A percentile compares a stretch with the other conserved stretches of the same genome.
phyloP scores from a whole-genome alignment of 371 early-diverging fungal species.

The Quaeritorhiza haematococci region DNA sequence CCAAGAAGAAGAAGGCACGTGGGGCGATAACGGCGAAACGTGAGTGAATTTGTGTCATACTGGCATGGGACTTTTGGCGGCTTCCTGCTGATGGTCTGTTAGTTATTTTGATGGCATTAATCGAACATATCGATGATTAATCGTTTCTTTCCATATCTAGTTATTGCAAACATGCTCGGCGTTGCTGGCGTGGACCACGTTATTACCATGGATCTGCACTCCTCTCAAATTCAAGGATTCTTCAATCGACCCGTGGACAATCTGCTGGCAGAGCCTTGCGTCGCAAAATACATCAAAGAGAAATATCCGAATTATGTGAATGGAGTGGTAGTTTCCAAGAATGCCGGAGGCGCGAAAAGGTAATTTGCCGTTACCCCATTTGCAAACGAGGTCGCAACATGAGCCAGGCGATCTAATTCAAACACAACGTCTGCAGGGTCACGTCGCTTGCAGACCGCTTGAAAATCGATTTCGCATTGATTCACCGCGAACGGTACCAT shows the following conservation, averaged over 20 bases:
- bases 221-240: constrained; percentile 94
- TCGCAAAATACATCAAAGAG: constrained; percentile 85
- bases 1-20: constrained; percentile 92
- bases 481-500: constrained; percentile 61
- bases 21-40: constrained; percentile 92
- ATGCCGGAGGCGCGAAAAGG: constrained; percentile 97
- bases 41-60: constrained; percentile 39
- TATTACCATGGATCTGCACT: constrained; percentile 87
- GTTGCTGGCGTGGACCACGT: constrained; percentile 96
- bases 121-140: neutral
- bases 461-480: constrained; percentile 90
- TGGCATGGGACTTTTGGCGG: neutral
- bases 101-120: neutral
- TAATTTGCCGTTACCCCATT: too few species aligned
- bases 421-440: constrained; percentile 51
- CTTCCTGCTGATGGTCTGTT: constrained; percentile 1
- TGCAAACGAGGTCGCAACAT: too few species aligned
- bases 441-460: constrained; percentile 93
- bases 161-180: constrained; percentile 91
- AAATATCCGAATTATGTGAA: constrained; percentile 61
- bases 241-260: constrained; percentile 94
- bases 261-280: constrained; percentile 87
- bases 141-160: constrained; percentile 30
- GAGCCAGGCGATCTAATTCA: neutral
- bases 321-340: constrained; percentile 85